Evolutionary conservation across 164 flowering plant species (phyloP), one percentile per base, ranked within the genome.

Genomic region (Chimonanthus praecox): DNA sequence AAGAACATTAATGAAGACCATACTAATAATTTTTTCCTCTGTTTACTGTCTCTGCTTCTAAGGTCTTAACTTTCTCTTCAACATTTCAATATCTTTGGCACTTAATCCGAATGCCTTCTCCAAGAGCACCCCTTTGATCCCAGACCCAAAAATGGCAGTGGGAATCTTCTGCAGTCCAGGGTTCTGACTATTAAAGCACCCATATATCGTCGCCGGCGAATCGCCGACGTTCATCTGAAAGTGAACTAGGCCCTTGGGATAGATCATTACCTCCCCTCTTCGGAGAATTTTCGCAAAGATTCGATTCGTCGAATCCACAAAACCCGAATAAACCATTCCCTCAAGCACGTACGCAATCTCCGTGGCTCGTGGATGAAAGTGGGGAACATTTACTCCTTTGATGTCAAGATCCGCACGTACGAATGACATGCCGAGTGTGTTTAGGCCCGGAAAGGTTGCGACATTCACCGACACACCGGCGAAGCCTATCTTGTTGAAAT

Each of bases 191-290:
- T 87, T 87, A 51, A 91, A 88, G 61, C 90, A 70, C 5, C 88
- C 91, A 15, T 83, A 76, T 13, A 91, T 73, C 2, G 88, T 86
- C 0, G 93, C 96, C 47, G 75, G 72, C 3, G 79, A 47, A 6
- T 82, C 74, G 0, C 96, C 96, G 1, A 89, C 87, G 44, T 91
- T 91, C 93, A 89, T 88, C 73, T 85, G 90, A 69, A 91, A 91
- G 73, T 88, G 93, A 16, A 88, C 76, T 7, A 91, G 77, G 0
- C 93, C 96, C 58, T 82, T 81, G 0, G 96, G 93, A 58, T 77
- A 88, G 68, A 89, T 88, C 93, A 88, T 88, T 43, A 89, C 90
- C 69, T 91, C 92, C 46, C 96, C 96, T 67, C 81, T 74, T 73
- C 74, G 84, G 6, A 91, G 67, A 58, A 89, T 83, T 75, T 64